Evolutionary conservation across 2,329 filamentous ascomycete species (phyloP).

Genomic region (Cordyceps militaris): DNA sequence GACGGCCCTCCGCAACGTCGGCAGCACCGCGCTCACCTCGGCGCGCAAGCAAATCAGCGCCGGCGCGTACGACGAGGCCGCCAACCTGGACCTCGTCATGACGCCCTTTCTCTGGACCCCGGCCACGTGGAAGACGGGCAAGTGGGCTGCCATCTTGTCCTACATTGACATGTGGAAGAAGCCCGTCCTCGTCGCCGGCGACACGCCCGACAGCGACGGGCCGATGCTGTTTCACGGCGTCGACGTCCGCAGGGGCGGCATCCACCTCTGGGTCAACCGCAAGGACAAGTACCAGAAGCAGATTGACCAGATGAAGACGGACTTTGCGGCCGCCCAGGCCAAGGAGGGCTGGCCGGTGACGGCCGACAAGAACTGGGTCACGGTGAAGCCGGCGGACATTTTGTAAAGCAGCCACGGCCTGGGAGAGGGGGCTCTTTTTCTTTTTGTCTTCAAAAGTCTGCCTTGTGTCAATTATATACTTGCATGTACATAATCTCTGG

Average conservation of each 20-base stretch:
- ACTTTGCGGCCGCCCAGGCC: constrained; percentile 27
- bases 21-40: constrained; percentile 25
- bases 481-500: too few relatives aligned
- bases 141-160: constrained; percentile 35
- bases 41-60: constrained; percentile 33
- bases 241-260: constrained; percentile 32
- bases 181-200: constrained; percentile 35
- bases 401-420: constrained; percentile 18
- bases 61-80: constrained; percentile 27
- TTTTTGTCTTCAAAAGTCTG: too few relatives aligned
- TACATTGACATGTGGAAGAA: constrained; percentile 38
- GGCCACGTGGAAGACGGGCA: constrained; percentile 37
- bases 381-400: constrained; percentile 34
- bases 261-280: constrained; percentile 37
- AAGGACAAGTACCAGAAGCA: constrained; percentile 27
- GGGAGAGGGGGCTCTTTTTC: too few relatives aligned
- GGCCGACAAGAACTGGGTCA: constrained; percentile 39
- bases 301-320: constrained; percentile 31
- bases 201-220: constrained; percentile 36
- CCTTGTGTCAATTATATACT: too few relatives aligned
- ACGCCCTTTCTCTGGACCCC: constrained; percentile 37
- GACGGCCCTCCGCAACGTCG: constrained; percentile 27
- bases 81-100: constrained; percentile 33
- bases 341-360: constrained; percentile 31
- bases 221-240: constrained; percentile 40